Evolutionary conservation across 768 basidiomycete species (phyloP), one percentile per base, ranked within the genome.

Genomic region (Tephrocybe sp.): DNA sequence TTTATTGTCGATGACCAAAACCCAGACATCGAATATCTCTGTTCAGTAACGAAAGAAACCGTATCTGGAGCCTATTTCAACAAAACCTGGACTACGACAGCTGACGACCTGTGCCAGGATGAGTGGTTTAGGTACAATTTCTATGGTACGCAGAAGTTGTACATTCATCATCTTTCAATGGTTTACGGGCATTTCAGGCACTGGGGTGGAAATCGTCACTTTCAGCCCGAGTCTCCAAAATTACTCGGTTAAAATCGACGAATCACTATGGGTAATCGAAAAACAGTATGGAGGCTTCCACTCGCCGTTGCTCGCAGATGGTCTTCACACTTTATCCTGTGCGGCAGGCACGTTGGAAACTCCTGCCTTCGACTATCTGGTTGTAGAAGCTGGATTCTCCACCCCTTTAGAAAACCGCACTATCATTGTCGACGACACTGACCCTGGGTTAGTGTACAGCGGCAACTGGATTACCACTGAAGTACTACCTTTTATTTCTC

Each of bases 41-140:
- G 74, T 49, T 63, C 67, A 9, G 61, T 69, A 3, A 55, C 60
- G 11, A 63, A 69, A 31, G 63, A 72, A 36, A 51, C 45, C 7
- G 67, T 72, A 9, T 52, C 61, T 25, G 68, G 70, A 18, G 59
- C 69, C 15, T 74, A 69, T 54, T 69, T 64, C 51, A 70, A 68
- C 52, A 66, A 68, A 51, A 72, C 71, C 4, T 73, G 74, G 72
- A 68, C 71, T 8, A 63, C 66, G 11, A 64, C 69, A 28, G 55
- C 62, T 18, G 60, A 59, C 41, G 53, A 59, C 26, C 49, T 53
- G 18, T 74, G 74, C 30, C 56, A 46, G 21, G 58, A 62, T 41
- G 72, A 69, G 30, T 74, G 72, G 72, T 74, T 74, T 52, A 52
- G 65, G 41, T 67, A 72, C 44, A 54, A 58, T n/a, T 75, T 74